A percentile compares a stretch with the other conserved stretches of the same genome.
These are phyloP conservation scores for Ascosphaera apis DNA, from an alignment of 2,329 filamentous ascomycete species.

Conservation along the genomic window DNA sequence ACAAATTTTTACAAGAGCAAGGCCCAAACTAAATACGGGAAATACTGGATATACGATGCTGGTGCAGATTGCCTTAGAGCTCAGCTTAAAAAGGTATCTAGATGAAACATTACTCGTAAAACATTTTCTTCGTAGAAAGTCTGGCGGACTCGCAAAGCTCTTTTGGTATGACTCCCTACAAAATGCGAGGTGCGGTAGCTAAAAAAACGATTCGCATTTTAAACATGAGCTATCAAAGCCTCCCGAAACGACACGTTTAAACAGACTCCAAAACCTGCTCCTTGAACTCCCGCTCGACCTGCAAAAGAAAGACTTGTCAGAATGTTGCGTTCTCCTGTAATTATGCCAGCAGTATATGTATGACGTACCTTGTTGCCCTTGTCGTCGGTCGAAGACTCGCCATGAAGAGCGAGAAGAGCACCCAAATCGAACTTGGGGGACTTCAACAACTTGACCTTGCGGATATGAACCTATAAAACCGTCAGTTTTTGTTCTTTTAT, in stretches of 20 bases:
- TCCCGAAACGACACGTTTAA: slow-evolving; percentile 30
- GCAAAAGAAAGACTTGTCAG: not conserved
- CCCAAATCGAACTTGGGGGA: slow-evolving; percentile 97
- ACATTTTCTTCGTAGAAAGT: too few species aligned
- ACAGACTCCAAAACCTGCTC: slow-evolving; percentile 85
- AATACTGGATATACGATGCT: too few species aligned
- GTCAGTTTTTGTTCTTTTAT: too few species aligned
- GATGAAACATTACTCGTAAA: too few species aligned
- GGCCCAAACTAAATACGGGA: too few species aligned
- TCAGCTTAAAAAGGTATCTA: too few species aligned
- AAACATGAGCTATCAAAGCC: too few species aligned
- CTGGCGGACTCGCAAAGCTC: not conserved
- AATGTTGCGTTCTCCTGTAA: too few species aligned
- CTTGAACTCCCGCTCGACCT: slow-evolving; percentile 84
- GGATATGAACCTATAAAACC: slow-evolving; percentile 87
- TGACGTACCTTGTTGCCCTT: slow-evolving; percentile 68
- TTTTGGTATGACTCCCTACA: not conserved
- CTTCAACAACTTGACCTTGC: slow-evolving; percentile 99
- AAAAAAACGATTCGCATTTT: too few species aligned
- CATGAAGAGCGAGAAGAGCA: slow-evolving; percentile 85
- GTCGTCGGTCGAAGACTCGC: slow-evolving; percentile 90
- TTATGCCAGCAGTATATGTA: slow-evolving; percentile 1
- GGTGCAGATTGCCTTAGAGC: too few species aligned
- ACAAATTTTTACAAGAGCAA: too few species aligned
- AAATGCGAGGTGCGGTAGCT: too few species aligned